Base-by-base conservation (phyloP, 225 moss, liverwort and hornwort species). In the Ulota crispa region DNA sequence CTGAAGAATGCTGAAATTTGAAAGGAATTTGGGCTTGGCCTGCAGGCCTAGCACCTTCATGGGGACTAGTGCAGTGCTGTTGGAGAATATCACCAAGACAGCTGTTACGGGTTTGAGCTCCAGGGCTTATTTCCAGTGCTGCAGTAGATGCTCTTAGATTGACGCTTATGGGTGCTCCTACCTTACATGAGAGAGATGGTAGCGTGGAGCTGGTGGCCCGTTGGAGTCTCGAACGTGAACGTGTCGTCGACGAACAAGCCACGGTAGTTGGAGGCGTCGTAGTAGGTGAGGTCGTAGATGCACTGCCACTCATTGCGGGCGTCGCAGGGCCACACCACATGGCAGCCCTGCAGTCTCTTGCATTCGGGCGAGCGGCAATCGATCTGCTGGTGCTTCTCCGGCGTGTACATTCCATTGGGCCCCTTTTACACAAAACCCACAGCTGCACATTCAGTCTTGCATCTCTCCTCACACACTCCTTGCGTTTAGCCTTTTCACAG, bases 381-480 rank as follows among this genome's bases (percentile, higher is more conserved):
- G 6, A 80, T 69, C 5, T 61, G 69, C 24, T 80, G 62, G 4
- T 80, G 39, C 50, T 68, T 66, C 28, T 79, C 24, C 0, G 79
- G 84, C 39, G 30, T 61, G 4, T 84, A 84, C 68, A 84, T 65
- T 67, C 79, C 84, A 30, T 80, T 84, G 28, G 79, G 74, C 61
- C 84, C 79, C 84, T 84, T 28, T 60, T 21, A 18, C 30, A 47
- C 39, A 39, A 39, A 9, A 66, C 20, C 6, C 23, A 50, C 50
- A 16, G 4, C 50, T 16, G 16, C 16, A 50, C 5, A 5, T 16
- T 50, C 18, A 50, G 5, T 5, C 50, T 50, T 4, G 50, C 45
- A 45, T 14, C 45, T 45, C 14, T 14, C 45, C 45, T 1, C 45
- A 45, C 13, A 45, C 45, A 45, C 45, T 14, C 43, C 43, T 43